Percentiles rank a stretch among this genome's conserved stretches.
Evolutionary conservation across 108 stramenopile genomes (phyloP).

Genomic region (Fragilariopsis cylindrus): DNA sequence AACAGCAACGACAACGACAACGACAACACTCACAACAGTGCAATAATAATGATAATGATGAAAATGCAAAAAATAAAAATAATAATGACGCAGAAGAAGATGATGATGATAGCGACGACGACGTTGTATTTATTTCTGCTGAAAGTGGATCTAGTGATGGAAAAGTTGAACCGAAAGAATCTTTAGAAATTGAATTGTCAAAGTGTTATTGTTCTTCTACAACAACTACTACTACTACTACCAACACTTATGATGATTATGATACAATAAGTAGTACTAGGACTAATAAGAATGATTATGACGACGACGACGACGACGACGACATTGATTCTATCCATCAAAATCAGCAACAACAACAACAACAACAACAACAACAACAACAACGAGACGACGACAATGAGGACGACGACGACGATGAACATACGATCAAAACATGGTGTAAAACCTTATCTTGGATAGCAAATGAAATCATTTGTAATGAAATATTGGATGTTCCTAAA

Average conservation of each 20-base stretch:
- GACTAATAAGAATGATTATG: too few species aligned
- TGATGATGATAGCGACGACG: not conserved
- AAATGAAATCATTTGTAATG: slow-evolving; percentile 2
- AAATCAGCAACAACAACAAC: too few species aligned
- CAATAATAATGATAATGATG: too few species aligned
- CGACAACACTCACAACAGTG: not conserved
- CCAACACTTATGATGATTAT: too few species aligned
- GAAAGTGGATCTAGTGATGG: slow-evolving; percentile 27
- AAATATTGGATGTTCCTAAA: slow-evolving; percentile 44
- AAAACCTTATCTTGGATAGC: slow-evolving; percentile 13
- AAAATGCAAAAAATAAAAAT: too few species aligned
- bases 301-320: too few species aligned
- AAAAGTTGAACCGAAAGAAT: slow-evolving; percentile 28
- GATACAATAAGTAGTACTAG: too few species aligned
- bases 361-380: too few species aligned
- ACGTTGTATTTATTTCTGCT: not conserved
- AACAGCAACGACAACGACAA: not conserved
- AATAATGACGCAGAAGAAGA: too few species aligned
- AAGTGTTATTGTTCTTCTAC: not conserved
- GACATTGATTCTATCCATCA: too few species aligned
- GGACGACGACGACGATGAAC: not conserved
- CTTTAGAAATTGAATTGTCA: slow-evolving; percentile 21
- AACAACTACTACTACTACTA: not conserved
- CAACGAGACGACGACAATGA: not conserved
- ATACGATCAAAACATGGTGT: slow-evolving; percentile 21